Conservation (phyloP, 257 asterid genomes). For the Nicotiana obtusifolia region DNA sequence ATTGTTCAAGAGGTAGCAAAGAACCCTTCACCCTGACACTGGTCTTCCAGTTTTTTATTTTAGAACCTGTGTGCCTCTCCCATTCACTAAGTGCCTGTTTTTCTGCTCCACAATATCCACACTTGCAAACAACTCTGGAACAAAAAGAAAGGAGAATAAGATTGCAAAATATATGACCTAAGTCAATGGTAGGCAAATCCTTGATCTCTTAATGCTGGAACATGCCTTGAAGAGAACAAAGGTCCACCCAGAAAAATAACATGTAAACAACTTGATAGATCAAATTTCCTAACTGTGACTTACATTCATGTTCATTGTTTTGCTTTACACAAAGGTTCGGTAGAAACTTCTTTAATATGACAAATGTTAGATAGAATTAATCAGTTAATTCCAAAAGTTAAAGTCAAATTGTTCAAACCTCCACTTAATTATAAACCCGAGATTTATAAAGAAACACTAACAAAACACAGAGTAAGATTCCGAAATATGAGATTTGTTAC, state of each 20-base stretch:
- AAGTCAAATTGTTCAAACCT: neutral
- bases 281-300: neutral
- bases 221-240: neutral
- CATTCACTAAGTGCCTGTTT: slow-evolving; percentile 92
- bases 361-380: neutral
- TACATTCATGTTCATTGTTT: neutral
- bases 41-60: slow-evolving; percentile 79
- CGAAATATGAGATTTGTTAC: neutral
- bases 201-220: neutral
- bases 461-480: neutral
- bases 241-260: neutral
- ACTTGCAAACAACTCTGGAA: slow-evolving; percentile 95
- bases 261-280: neutral
- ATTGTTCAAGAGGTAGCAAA: slow-evolving; percentile 78
- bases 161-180: neutral
- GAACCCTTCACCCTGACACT: slow-evolving; percentile 89
- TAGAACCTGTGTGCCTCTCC: slow-evolving; percentile 94
- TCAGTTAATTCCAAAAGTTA: neutral
- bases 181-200: neutral
- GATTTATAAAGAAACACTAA: neutral
- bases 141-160: slow-evolving; percentile 3
- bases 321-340: neutral
- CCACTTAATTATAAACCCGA: neutral
- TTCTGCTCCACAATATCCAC: slow-evolving; percentile 86
- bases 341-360: neutral